phyloP scores from a whole-genome alignment of 192 early-diverging fungal species.

The Coemansia sp. region DNA sequence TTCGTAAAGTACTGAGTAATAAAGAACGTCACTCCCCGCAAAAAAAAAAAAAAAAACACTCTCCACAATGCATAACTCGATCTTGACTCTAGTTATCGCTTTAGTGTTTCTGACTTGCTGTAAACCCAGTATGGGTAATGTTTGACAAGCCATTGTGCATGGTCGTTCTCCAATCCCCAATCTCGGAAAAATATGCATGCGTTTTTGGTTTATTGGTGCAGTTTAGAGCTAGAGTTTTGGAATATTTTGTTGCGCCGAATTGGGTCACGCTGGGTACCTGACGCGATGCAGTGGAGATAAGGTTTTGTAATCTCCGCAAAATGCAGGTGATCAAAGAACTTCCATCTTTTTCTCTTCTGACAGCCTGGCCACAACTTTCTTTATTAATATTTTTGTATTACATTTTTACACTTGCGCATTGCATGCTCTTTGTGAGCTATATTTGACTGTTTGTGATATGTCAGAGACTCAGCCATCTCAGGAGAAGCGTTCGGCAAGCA shows the following conservation, averaged over 20 bases:
- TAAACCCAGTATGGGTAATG: too few relatives aligned
- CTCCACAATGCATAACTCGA: too few relatives aligned
- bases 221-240: too few relatives aligned
- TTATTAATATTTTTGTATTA: background rate
- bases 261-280: too few relatives aligned
- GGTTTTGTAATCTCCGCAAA: background rate
- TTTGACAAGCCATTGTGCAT: too few relatives aligned
- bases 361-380: background rate
- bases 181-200: too few relatives aligned
- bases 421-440: background rate
- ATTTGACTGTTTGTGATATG: background rate
- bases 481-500: background rate
- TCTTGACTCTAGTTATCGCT: too few relatives aligned
- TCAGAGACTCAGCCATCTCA: background rate
- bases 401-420: background rate
- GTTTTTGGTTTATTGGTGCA: too few relatives aligned
- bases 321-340: background rate
- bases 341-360: background rate
- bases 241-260: too few relatives aligned
- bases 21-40: background rate
- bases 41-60: background rate
- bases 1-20: too few relatives aligned
- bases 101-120: too few relatives aligned
- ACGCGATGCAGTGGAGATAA: background rate
- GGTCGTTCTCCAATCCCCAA: too few relatives aligned